Base-by-base conservation (phyloP, 208 protist genomes). In the Leishmania aethiopica region DNA sequence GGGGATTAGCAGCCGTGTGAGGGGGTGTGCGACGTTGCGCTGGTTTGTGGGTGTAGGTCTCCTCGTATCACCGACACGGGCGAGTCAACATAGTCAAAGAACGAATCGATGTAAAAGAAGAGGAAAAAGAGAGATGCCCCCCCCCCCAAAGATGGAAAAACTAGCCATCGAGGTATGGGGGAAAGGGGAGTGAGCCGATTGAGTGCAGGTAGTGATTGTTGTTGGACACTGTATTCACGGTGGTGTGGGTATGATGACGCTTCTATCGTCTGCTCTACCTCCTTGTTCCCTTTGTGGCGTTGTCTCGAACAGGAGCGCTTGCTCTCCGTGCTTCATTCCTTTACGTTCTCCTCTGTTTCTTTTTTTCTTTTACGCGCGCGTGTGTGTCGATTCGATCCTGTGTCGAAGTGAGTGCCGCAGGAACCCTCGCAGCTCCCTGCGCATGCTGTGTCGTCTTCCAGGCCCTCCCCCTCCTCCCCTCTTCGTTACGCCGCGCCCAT, bases 51-150 rank as follows among this genome's bases (percentile, higher is more conserved):
- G 13, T 22, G 25, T 10, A 2, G 10, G 69, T 35, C 7, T 49
- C 69, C 69, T 51, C 40, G 42, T 51, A 53, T 53, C 69, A 47
- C 69, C 42, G 28, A 53, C 69, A 73, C 42, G 15, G 51, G 25
- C 25, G 69, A 53, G 40, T 10, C 13, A 15, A 5, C 69, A 10
- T 13, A 53, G 49, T 73, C 42, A 19, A 73, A 25, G 10, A 28
- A 51, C 69, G n/a, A 53, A 49, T 13, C 22, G 22, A 73, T 73
- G 69, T 67, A 67, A 35, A 73, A 73, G 49, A 73, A 49, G 25
- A 10, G 22, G 40, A 53, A 32, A 37, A 10, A 37, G n/a, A 32
- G 10, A 25, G 69, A 53, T n/a, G 40, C 11, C 17, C 40, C 19
- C 1, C 47, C 10, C 19, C 42, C 32, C 2, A 57, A 62, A n/a